These are phyloP conservation scores for Litchi chinensis DNA, from an alignment of 345 rosid genomes.

Conservation along the genomic window DNA sequence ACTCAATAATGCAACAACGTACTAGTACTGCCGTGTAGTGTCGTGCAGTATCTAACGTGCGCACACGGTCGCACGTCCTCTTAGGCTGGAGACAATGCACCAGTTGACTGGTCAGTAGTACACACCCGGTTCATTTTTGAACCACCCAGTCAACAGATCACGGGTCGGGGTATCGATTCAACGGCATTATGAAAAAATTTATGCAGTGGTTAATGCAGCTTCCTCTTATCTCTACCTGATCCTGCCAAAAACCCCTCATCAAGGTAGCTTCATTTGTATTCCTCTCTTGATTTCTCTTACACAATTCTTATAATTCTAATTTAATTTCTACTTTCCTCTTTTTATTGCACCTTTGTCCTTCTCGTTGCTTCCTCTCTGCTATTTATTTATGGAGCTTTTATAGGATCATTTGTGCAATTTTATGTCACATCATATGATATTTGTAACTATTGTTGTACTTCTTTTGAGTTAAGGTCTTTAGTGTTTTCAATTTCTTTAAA, in stretches of 20 bases:
- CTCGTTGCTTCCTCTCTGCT: neutral
- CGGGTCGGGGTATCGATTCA: neutral
- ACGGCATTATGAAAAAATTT: constrained; percentile 32
- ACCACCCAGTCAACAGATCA: neutral
- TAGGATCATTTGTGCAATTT: neutral
- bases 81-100: no score
- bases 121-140: constrained; percentile 16
- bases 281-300: neutral
- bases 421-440: neutral
- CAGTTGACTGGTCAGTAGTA: constrained; percentile 1
- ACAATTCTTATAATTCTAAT: neutral
- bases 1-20: constrained; percentile 24
- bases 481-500: neutral
- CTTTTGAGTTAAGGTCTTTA: neutral
- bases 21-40: no score
- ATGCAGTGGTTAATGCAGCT: constrained; percentile 12
- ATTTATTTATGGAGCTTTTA: neutral
- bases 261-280: neutral
- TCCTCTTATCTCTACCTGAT: neutral
- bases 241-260: constrained; percentile 3
- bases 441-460: neutral
- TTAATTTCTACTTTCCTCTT: no score
- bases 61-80: neutral
- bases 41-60: constrained; percentile 10
- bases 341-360: no score